phyloP scores from a whole-genome alignment of 495 filamentous ascomycete genomes.

The Penicillium waksmanii region DNA sequence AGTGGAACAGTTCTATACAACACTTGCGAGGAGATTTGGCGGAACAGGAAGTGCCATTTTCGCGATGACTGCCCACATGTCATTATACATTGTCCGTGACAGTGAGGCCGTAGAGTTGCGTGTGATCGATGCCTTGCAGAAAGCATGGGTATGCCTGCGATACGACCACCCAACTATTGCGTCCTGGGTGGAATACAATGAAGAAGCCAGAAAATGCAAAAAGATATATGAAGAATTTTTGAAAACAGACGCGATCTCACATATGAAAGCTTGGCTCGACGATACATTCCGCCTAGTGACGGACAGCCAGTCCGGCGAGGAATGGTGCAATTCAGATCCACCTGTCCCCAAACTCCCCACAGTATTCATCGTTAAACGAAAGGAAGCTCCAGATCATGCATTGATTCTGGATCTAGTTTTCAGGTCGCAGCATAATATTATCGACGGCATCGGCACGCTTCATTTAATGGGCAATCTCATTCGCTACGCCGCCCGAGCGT shows the following conservation, averaged over 20 bases:
- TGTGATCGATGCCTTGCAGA: conserved; percentile 28
- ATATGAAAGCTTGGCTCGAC: conserved; percentile 20
- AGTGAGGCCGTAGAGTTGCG: neutral
- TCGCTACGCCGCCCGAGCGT: conserved; percentile 14
- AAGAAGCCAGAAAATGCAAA: conserved; percentile 27
- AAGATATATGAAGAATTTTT: conserved; percentile 40
- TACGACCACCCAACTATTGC: conserved; percentile 49
- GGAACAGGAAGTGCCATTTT: conserved; percentile 44
- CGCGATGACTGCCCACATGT: conserved; percentile 36
- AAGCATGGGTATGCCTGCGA: conserved; percentile 45
- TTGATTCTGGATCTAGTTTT: conserved; percentile 39
- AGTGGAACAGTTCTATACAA: conserved; percentile 44
- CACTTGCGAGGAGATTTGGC: conserved; percentile 36
- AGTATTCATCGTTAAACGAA: conserved; percentile 37
- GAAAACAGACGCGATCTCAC: conserved; percentile 17
- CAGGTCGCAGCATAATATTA: conserved; percentile 48
- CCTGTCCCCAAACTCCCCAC: conserved; percentile 39
- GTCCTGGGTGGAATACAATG: conserved; percentile 34
- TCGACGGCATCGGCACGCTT: conserved; percentile 52
- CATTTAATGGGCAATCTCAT: conserved; percentile 36
- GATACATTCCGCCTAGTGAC: conserved; percentile 37
- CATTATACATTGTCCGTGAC: conserved; percentile 8
- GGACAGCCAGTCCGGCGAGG: conserved; percentile 27
- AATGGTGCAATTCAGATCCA: conserved; percentile 47
- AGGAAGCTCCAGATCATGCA: neutral